These are phyloP conservation scores for Dentipellis fragilis DNA, from an alignment of 768 basidiomycete genomes.

Conservation along the genomic window DNA sequence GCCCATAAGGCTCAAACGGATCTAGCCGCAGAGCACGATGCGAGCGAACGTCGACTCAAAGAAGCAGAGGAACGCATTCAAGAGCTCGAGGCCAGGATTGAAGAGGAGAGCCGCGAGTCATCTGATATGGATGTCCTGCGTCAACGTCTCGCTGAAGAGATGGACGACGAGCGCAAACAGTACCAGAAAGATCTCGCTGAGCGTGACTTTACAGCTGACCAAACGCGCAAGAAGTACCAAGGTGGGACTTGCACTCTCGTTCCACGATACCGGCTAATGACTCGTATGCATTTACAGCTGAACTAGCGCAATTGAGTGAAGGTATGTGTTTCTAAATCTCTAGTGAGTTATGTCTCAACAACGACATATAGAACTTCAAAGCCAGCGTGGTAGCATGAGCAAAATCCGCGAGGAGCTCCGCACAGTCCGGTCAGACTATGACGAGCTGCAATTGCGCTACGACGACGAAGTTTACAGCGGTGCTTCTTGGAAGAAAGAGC, in stretches of 20 bases:
- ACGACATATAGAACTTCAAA: slow-evolving; percentile 50
- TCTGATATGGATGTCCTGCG: slow-evolving; percentile 56
- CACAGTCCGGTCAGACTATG: slow-evolving; percentile 66
- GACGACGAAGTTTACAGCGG: slow-evolving; percentile 74
- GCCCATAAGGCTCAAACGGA: slow-evolving; percentile 49
- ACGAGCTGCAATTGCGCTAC: slow-evolving; percentile 62
- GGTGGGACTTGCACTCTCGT: slow-evolving; percentile 28
- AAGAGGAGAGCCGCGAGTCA: slow-evolving; percentile 58
- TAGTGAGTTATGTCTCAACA: background rate
- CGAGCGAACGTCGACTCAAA: slow-evolving; percentile 37
- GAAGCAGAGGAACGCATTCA: slow-evolving; percentile 40
- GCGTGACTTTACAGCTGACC: slow-evolving; percentile 67
- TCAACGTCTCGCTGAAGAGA: slow-evolving; percentile 60
- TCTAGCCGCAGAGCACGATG: slow-evolving; percentile 40
- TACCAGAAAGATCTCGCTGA: slow-evolving; percentile 75
- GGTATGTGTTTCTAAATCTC: slow-evolving; percentile 28
- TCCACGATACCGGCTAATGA: background rate
- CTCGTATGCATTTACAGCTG: slow-evolving; percentile 33
- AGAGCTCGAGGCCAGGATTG: slow-evolving; percentile 54
- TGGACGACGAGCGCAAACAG: slow-evolving; percentile 70
- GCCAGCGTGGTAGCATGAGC: slow-evolving; percentile 67
- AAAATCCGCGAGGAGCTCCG: slow-evolving; percentile 73
- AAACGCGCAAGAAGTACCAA: slow-evolving; percentile 83
- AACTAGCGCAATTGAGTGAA: slow-evolving; percentile 73
- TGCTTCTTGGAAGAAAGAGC: slow-evolving; percentile 80